phyloP scores from a whole-genome alignment of 305 asterid genomes.

The Fraxinus latifolia region DNA sequence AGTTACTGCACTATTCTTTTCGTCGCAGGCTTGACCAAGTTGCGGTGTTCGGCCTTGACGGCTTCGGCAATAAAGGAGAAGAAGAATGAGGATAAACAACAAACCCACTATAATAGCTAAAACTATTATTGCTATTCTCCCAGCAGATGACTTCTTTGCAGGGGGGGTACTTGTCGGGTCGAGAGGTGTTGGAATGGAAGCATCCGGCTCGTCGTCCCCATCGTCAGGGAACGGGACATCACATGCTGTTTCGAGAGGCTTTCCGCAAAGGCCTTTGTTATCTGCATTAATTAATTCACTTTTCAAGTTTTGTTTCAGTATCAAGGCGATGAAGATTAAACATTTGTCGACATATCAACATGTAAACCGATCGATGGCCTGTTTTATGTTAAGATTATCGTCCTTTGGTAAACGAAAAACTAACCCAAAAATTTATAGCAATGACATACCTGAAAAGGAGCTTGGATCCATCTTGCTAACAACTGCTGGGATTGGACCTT shows the following conservation, averaged over 20 bases:
- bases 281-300: conserved; percentile 33
- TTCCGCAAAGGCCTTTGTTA: conserved; percentile 64
- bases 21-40: conserved; percentile 9
- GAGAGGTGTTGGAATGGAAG: neutral
- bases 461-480: conserved; percentile 42
- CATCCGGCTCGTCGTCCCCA: neutral
- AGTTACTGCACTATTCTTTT: neutral
- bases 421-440: neutral
- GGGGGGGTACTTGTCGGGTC: neutral
- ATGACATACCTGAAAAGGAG: conserved; percentile 46
- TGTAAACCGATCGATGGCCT: neutral
- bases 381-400: neutral
- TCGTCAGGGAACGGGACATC: conserved; percentile 22
- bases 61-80: conserved; percentile 17
- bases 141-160: conserved; percentile 5
- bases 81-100: conserved; percentile 25
- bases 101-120: conserved; percentile 24
- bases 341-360: neutral
- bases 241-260: conserved; percentile 45
- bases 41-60: conserved; percentile 26
- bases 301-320: neutral
- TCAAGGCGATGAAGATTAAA: neutral
- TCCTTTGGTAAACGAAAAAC: neutral
- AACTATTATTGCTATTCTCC: conserved; percentile 18
- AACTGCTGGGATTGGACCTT: conserved; percentile 61